Base-by-base conservation (phyloP, 2,329 filamentous ascomycete species). In the Plectosphaerella cucumerina region DNA sequence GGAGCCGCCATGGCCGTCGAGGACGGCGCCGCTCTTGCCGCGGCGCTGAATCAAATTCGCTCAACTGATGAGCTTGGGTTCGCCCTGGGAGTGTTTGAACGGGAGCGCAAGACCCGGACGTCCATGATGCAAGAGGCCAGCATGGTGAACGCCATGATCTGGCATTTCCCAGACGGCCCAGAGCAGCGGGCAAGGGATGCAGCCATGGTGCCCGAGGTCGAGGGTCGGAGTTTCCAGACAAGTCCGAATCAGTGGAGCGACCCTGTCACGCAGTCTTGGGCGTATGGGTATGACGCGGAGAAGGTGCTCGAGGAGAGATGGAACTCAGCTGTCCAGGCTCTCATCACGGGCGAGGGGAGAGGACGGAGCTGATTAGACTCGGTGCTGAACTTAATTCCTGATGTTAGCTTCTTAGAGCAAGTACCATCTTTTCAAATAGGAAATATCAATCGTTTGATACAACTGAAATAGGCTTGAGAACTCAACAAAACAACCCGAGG, bases 171-270 rank as follows among this genome's bases (percentile, higher is more conserved):
- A 0, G 72, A 76, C 52, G 73, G 73, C 0, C 66, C 69, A 0
- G 53, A 65, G 41, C 73, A 75, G 57, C 44, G 61, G 51, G 71
- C 72, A 0, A 58, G 73, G 22, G 73, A 76, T 53, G 61, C 51
- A 6, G 70, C 66, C 0, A 75, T 74, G 69, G 31, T 51, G 2
- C 59, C 69, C 0, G 73, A 77, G 51, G 67, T 71, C 1, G 59
- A 69, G 14, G 70, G 70, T 0, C 45, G 53, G 12, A 59, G 57
- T 1, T 74, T 72, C 43, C 42, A 55, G 1, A 60, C 63, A 37
- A 77, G 73, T 44, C 61, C 73, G 0, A 77, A 77, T 49, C 73
- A 76, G 59, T 77, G 73, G 73, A 73, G 67, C 47, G 74, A 77
- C 58, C 73, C 71, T 0, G 59, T 67, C 0, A 76, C 73, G 1